Percentiles rank a stretch among this genome's conserved stretches.
phyloP scores from a whole-genome alignment of 768 basidiomycete species.

The Cyclocybe aegerita region DNA sequence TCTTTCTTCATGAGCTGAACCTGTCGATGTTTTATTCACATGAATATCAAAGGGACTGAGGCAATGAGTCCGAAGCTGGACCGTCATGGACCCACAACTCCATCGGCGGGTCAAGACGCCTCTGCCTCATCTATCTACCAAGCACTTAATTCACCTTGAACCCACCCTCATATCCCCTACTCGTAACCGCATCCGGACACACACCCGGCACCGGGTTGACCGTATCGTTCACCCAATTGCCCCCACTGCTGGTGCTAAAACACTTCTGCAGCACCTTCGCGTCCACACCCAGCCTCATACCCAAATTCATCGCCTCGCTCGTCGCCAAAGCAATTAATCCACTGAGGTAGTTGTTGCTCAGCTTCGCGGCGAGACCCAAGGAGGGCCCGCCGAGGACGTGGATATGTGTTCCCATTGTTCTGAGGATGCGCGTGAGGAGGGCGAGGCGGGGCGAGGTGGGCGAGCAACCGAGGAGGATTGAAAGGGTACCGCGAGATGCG shows the following conservation, averaged over 20 bases:
- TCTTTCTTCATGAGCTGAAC: slow-evolving; percentile 48
- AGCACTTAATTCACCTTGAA: slow-evolving; percentile 31
- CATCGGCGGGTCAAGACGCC: too few species aligned
- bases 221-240: slow-evolving; percentile 40
- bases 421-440: slow-evolving; percentile 30
- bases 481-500: slow-evolving; percentile 35
- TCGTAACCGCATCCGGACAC: slow-evolving; percentile 41
- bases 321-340: slow-evolving; percentile 42
- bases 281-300: slow-evolving; percentile 42
- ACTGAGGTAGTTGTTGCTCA: slow-evolving; percentile 44
- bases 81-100: too few species aligned
- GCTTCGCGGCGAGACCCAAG: slow-evolving; percentile 42
- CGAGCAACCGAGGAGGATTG: slow-evolving; percentile 38
- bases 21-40: slow-evolving; percentile 15
- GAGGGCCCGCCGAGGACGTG: slow-evolving; percentile 37
- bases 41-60: too few species aligned
- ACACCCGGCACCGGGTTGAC: slow-evolving; percentile 46
- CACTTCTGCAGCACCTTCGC: slow-evolving; percentile 35
- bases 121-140: neutral
- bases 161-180: slow-evolving; percentile 40
- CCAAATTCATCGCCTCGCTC: slow-evolving; percentile 44
- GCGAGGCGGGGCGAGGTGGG: slow-evolving; percentile 30
- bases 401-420: slow-evolving; percentile 35
- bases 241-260: slow-evolving; percentile 39
- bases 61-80: too few species aligned